Evolutionary conservation across 176 grass and related monocot genomes (phyloP), one percentile per base, ranked within the genome.

Genomic region (Zoysia pacifica): DNA sequence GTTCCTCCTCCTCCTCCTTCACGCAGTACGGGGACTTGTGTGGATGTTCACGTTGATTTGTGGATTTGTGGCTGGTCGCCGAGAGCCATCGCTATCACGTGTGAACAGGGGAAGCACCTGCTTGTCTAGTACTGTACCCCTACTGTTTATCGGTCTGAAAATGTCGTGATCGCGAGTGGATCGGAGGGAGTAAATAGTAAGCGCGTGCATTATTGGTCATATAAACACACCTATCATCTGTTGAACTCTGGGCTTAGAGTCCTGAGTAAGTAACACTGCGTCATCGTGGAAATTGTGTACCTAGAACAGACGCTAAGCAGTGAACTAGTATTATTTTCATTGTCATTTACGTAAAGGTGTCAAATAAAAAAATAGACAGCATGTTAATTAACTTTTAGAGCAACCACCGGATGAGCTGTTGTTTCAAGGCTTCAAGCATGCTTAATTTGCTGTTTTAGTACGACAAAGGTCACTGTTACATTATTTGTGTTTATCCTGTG

Each of bases 31-130:
- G 70, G 69, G 11, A 65, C 35, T 46, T 55, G 70, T 44, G 79
- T 67, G 16, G 69, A 80, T 53, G 70, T 40, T 45, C 65, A 84
- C 69, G 70, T 59, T 77, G 8, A 61, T 61, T 35, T n/a, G n/a
- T n/a, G n/a, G n/a, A n/a, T n/a, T n/a, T 62, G 16, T 3, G 40
- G 14, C 14, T 9, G 36, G 54, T 11, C 11, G 28, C 28, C 28
- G 28, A 28, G 82, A 78, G 2, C 9, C 38, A 77, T 84, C 74
- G 74, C 60, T 84, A 28, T 84, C 82, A 35, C 43, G 52, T 45
- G 69, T 51, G 28, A 15, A 42, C 70, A 72, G 15, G 19, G 2
- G 55, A 58, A 58, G 18, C 18, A n/a, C 56, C 8, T 59, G 11
- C 7, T 11, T 15, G 1, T 5, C 3, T 14, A 28, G 28, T 28